Conservation (phyloP, 1,139 yeast species). For the Debaryomyces singareniensis region DNA sequence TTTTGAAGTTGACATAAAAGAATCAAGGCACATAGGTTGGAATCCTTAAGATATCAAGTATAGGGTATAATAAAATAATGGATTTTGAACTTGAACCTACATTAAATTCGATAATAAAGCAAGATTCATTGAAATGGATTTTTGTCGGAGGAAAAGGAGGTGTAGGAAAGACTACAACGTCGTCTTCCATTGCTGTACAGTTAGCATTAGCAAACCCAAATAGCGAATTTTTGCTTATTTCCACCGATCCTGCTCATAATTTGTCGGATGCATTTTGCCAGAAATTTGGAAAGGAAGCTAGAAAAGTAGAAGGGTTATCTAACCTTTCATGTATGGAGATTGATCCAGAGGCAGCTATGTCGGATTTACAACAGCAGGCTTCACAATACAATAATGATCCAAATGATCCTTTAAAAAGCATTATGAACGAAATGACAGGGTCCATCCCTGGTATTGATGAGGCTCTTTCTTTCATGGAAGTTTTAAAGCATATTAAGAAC, state of each 20-base stretch:
- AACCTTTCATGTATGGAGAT: slow-evolving; percentile 97
- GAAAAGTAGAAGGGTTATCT: slow-evolving; percentile 80
- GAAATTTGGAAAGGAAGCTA: slow-evolving; percentile 94
- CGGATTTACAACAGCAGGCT: slow-evolving; percentile 71
- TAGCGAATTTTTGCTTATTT: slow-evolving; percentile 79
- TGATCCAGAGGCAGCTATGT: slow-evolving; percentile 91
- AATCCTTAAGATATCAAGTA: too few species aligned
- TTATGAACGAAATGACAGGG: slow-evolving; percentile 90
- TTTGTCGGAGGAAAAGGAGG: slow-evolving; percentile 99
- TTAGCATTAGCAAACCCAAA: slow-evolving; percentile 73
- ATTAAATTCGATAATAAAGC: slow-evolving; percentile 55
- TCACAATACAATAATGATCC: slow-evolving; percentile 51
- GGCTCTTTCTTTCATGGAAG: slow-evolving; percentile 96
- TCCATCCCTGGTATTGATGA: slow-evolving; percentile 98
- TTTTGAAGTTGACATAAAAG: too few species aligned
- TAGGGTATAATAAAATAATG: slow-evolving; percentile 23
- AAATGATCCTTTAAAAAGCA: slow-evolving; percentile 54
- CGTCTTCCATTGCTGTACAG: slow-evolving; percentile 92
- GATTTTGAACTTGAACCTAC: slow-evolving; percentile 59
- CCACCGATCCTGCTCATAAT: slow-evolving; percentile 98
- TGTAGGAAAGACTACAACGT: slow-evolving; percentile 96
- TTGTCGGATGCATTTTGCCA: slow-evolving; percentile 97
- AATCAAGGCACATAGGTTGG: too few species aligned
- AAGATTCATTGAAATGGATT: slow-evolving; percentile 83
- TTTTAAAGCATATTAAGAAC: slow-evolving; percentile 87